Conservation (phyloP, 2,329 filamentous ascomycete species). For the Plectosphaerella cucumerina region DNA sequence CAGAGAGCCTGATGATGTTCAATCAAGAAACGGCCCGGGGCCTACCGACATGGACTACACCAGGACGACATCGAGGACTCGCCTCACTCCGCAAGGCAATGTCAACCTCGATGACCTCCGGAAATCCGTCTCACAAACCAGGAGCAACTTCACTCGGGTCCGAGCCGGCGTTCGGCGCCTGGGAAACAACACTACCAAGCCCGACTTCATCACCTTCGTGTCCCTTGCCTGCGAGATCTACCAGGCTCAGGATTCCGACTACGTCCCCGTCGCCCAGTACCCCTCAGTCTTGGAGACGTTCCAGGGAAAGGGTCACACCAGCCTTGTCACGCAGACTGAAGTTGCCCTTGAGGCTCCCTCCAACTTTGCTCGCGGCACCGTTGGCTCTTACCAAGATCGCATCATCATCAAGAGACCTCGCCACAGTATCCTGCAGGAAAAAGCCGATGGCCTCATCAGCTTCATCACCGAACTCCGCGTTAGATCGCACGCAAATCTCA, state of each 20-base stretch:
- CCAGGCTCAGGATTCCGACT: not conserved
- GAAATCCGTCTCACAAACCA: not conserved
- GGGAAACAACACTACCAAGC: not conserved
- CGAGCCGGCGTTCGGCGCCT: too few relatives aligned
- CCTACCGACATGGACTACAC: not conserved
- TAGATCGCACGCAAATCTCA: not conserved
- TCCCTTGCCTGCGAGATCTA: constrained; percentile 1
- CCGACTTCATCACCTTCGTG: constrained; percentile 2
- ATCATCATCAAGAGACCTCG: not conserved
- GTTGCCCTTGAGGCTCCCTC: not conserved
- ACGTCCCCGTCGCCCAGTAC: not conserved
- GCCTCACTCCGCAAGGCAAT: not conserved
- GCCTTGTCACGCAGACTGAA: not conserved
- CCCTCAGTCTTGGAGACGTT: not conserved
- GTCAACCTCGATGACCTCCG: not conserved
- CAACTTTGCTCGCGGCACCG: not conserved
- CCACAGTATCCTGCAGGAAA: not conserved
- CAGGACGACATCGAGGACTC: not conserved
- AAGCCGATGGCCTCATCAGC: not conserved
- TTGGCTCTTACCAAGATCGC: not conserved
- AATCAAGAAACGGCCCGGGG: too few relatives aligned
- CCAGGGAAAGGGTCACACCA: not conserved
- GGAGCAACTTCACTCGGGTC: not conserved
- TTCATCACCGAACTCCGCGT: not conserved
- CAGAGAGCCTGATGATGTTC: too few relatives aligned